Evolutionary conservation across 148 eudicot genomes (phyloP).

Genomic region (Rhododendron ferrugineum): DNA sequence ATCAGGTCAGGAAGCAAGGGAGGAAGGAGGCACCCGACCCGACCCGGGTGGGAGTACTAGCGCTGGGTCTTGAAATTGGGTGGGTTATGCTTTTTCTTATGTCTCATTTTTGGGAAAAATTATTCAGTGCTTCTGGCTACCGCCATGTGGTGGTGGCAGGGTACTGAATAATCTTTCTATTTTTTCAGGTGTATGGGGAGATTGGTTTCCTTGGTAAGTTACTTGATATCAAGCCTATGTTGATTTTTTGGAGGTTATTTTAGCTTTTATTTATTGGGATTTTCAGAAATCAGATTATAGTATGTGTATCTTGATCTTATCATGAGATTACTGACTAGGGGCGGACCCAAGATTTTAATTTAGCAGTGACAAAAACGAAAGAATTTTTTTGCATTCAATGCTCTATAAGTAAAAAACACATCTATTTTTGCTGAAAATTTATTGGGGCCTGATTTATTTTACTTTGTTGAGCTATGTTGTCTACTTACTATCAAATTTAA

Average conservation of each 20-base stretch:
- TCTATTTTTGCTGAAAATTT: too few species aligned
- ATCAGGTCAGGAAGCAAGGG: not conserved
- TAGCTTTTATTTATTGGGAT: not conserved
- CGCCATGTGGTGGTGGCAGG: not conserved
- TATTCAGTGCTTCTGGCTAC: not conserved
- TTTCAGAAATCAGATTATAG: not conserved
- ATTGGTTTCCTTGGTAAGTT: not conserved
- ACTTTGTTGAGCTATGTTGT: too few species aligned
- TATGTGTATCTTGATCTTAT: not conserved
- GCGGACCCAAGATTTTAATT: not conserved
- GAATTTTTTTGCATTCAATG: too few species aligned
- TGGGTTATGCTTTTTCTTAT: not conserved
- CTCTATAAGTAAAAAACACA: not conserved
- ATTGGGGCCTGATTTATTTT: too few species aligned
- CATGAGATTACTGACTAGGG: not conserved
- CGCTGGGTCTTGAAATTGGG: not conserved
- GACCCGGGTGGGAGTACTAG: not conserved
- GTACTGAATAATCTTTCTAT: not conserved
- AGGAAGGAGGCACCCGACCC: not conserved
- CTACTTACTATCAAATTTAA: too few species aligned
- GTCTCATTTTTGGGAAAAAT: not conserved
- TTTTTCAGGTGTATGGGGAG: not conserved
- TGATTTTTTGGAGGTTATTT: not conserved
- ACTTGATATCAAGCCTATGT: not conserved
- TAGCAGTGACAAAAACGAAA: too few species aligned